Conservation (phyloP, 495 filamentous ascomycete genomes). For the Penicillium riverlandense region DNA sequence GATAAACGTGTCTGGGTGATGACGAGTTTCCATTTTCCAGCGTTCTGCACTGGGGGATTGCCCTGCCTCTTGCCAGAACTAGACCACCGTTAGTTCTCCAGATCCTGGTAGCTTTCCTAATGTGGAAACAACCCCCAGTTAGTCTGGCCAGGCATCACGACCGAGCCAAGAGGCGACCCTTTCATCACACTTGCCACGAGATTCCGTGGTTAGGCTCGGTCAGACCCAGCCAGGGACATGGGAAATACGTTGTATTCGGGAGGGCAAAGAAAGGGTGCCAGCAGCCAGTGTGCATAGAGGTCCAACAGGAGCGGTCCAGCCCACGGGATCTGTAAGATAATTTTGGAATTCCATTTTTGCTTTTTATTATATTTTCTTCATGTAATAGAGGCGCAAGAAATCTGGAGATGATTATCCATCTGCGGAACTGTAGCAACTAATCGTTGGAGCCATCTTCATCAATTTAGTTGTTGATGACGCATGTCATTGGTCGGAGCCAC, state of each 20-base stretch:
- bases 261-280: slow-evolving; percentile 20
- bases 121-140: slow-evolving; percentile 3
- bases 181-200: slow-evolving; percentile 24
- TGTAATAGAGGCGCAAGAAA: background rate
- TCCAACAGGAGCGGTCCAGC: slow-evolving; percentile 16
- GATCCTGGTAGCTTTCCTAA: slow-evolving; percentile 14
- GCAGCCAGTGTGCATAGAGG: slow-evolving; percentile 22
- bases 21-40: no score
- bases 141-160: background rate
- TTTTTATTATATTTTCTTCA: slow-evolving; percentile 2
- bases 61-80: no score
- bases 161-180: slow-evolving; percentile 2
- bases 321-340: background rate
- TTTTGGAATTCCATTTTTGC: background rate
- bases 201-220: slow-evolving; percentile 14
- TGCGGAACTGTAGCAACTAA: slow-evolving; percentile 22
- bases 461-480: slow-evolving; percentile 24
- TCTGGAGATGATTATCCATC: slow-evolving; percentile 8
- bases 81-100: slow-evolving; percentile 2
- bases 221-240: slow-evolving; percentile 27
- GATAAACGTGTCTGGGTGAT: no score
- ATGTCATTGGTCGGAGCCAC: slow-evolving; percentile 24
- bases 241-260: slow-evolving; percentile 19
- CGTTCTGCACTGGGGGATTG: no score
- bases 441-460: slow-evolving; percentile 14